Conservation (phyloP, 2,329 filamentous ascomycete genomes). For the Dactylonectria macrodidyma region DNA sequence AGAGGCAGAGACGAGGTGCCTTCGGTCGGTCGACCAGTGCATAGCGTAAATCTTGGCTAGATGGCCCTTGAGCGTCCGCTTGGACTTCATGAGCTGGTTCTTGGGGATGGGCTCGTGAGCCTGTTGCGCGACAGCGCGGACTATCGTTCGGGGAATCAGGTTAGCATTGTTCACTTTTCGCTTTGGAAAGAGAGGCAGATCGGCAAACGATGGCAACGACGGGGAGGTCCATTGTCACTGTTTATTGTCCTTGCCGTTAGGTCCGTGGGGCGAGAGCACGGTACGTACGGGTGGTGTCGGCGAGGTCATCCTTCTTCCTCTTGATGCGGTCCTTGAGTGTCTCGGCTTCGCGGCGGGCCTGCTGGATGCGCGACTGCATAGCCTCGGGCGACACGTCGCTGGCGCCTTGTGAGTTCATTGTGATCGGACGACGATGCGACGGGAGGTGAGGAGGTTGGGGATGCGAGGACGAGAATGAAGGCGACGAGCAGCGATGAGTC, state of each 20-base stretch:
- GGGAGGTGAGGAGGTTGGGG: slow-evolving; percentile 33
- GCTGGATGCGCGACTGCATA: slow-evolving; percentile 94
- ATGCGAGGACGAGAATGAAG: slow-evolving; percentile 34
- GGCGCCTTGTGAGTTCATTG: slow-evolving; percentile 70
- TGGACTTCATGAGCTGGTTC: slow-evolving; percentile 95
- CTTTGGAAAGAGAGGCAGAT: not conserved
- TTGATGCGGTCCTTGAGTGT: slow-evolving; percentile 98
- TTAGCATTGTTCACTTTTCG: slow-evolving; percentile 42
- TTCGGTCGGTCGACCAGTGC: slow-evolving; percentile 99
- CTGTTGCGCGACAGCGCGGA: slow-evolving; percentile 92
- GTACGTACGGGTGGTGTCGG: slow-evolving; percentile 94
- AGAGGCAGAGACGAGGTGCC: slow-evolving; percentile 96
- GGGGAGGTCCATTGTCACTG: not conserved
- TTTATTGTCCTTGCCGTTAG: slow-evolving; percentile 20
- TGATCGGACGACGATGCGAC: slow-evolving; percentile 45
- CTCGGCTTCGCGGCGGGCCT: slow-evolving; percentile 96
- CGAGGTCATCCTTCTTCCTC: slow-evolving; percentile 99
- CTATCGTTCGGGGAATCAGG: slow-evolving; percentile 62
- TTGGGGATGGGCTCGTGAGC: slow-evolving; percentile 93
- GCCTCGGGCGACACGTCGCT: slow-evolving; percentile 79
- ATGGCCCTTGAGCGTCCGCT: slow-evolving; percentile 97
- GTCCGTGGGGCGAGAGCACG: slow-evolving; percentile 14
- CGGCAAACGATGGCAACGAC: not conserved
- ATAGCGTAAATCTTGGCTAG: slow-evolving; percentile 99
- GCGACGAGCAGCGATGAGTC: slow-evolving; percentile 40